Base-by-base conservation (phyloP, 1,284 basidiomycete species). In the Tranzscheliella williamsii region DNA sequence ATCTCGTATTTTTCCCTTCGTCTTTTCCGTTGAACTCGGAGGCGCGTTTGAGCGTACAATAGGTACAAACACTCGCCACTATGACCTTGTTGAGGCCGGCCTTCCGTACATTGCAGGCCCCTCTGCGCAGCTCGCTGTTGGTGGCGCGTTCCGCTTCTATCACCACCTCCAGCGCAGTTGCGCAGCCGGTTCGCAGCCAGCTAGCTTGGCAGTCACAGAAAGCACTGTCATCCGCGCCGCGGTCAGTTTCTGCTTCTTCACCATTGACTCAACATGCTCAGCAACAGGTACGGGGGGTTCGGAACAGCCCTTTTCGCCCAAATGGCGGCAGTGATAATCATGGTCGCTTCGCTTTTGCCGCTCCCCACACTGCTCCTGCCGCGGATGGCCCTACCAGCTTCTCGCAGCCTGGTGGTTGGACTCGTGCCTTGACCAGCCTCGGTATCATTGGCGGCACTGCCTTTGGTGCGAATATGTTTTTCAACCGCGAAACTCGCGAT, bases 401-500 rank as follows among this genome's bases (percentile, higher is more conserved):
- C 48, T 45, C 62, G 13, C 56, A 60, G 42, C 55, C 62, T 7
- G 71, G 72, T 34, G 73, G 72, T 41, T 75, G 72, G 73, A 48
- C 60, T 9, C 52, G 67, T 12, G 64, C 67, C 8, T 48, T 74
- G 17, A 64, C 56, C 33, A 70, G 58, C 27, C 35, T 72, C n/a
- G 75, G 75, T 13, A 52, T 76, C 52, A 64, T 76, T 21, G 75
- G 57, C 15, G 75, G 62, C 20, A 70, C 71, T 18, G 75, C 73
- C 16, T 56, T 76, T 21, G 73, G 63, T 30, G 67, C 70, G 39
- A 71, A 73, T 45, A 47, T 72, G 37, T 75, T 77, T 40, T 68
- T 77, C 61, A 77, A 77, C 61, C 67, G 75, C 17, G 61, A 66
- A 33, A 76, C 70, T 1, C 70, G 73, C 43, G 67, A 72, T 20